phyloP scores from a whole-genome alignment of 108 stramenopile genomes.

The Conticribra weissflogii region DNA sequence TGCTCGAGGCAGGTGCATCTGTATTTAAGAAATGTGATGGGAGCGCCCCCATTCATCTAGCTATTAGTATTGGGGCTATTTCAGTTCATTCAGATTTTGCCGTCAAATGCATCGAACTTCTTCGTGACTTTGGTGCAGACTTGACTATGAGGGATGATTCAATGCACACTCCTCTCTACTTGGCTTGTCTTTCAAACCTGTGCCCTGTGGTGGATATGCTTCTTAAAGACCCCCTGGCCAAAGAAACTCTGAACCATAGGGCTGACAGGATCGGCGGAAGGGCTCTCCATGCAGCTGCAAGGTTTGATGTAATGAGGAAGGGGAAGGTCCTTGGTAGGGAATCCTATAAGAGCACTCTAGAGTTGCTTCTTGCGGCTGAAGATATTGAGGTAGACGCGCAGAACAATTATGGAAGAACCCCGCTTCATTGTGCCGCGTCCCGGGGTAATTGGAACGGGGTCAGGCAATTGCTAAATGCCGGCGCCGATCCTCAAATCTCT shows the following conservation, averaged over 20 bases:
- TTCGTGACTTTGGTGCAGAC: slow-evolving; percentile 73
- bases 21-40: slow-evolving; percentile 81
- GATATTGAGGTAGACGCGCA: slow-evolving; percentile 82
- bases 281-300: slow-evolving; percentile 87
- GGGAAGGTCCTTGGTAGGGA: slow-evolving; percentile 24
- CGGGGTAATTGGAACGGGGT: slow-evolving; percentile 86
- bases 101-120: slow-evolving; percentile 62
- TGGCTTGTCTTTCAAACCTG: slow-evolving; percentile 77
- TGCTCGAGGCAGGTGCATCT: slow-evolving; percentile 79
- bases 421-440: slow-evolving; percentile 78
- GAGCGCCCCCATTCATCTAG: slow-evolving; percentile 78
- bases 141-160: slow-evolving; percentile 82
- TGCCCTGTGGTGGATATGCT: slow-evolving; percentile 66
- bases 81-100: slow-evolving; percentile 73
- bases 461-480: slow-evolving; percentile 67
- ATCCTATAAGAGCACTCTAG: slow-evolving; percentile 47
- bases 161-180: slow-evolving; percentile 79
- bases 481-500: slow-evolving; percentile 58
- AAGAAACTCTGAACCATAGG: slow-evolving; percentile 69
- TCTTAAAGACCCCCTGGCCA: slow-evolving; percentile 55
- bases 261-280: slow-evolving; percentile 81
- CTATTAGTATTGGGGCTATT: slow-evolving; percentile 83
- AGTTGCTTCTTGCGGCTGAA: slow-evolving; percentile 62
- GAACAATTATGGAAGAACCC: slow-evolving; percentile 81
- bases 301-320: slow-evolving; percentile 57